Percentiles rank a stretch among this genome's conserved stretches.
Conservation (phyloP, 179 eudicot species). For the Carnegiea gigantea region DNA sequence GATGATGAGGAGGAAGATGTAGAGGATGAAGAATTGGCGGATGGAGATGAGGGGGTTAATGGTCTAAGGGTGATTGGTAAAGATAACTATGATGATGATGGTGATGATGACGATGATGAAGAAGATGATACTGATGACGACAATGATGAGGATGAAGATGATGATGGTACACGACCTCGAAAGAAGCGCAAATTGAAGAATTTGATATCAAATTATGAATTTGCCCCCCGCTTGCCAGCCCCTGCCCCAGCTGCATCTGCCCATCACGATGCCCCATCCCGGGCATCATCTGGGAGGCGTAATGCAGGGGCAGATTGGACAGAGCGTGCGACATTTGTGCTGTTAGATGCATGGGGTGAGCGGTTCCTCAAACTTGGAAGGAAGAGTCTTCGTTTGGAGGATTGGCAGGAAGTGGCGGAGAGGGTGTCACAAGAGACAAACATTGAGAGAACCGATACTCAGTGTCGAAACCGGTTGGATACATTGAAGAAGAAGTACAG, state of each 20-base stretch:
- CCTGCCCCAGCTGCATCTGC: conserved; percentile 42
- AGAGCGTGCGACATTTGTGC: conserved; percentile 53
- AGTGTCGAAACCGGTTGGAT: conserved; percentile 66
- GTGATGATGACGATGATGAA: conserved; percentile 35
- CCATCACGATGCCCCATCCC: conserved; percentile 33
- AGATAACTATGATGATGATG: conserved; percentile 37
- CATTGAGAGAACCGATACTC: conserved; percentile 45
- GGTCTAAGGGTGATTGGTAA: conserved; percentile 33
- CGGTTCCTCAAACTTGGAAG: conserved; percentile 59
- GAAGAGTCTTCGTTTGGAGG: conserved; percentile 71
- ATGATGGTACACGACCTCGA: conserved; percentile 31
- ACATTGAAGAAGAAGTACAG: conserved; percentile 70
- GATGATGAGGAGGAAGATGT: conserved; percentile 34
- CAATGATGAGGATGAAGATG: conserved; percentile 34
- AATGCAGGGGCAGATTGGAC: conserved; percentile 45
- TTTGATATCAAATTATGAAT: conserved; percentile 63
- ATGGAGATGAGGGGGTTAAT: conserved; percentile 35
- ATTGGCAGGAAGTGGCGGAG: conserved; percentile 81
- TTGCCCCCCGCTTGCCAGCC: conserved; percentile 62
- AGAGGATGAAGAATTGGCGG: conserved; percentile 31
- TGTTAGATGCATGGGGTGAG: conserved; percentile 81
- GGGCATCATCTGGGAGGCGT: conserved; percentile 42
- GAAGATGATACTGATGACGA: conserved; percentile 26
- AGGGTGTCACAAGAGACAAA: conserved; percentile 54
- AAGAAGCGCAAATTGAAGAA: conserved; percentile 69